phyloP scores from a whole-genome alignment of 192 early-diverging fungal species.

The Pilaira anomala region DNA sequence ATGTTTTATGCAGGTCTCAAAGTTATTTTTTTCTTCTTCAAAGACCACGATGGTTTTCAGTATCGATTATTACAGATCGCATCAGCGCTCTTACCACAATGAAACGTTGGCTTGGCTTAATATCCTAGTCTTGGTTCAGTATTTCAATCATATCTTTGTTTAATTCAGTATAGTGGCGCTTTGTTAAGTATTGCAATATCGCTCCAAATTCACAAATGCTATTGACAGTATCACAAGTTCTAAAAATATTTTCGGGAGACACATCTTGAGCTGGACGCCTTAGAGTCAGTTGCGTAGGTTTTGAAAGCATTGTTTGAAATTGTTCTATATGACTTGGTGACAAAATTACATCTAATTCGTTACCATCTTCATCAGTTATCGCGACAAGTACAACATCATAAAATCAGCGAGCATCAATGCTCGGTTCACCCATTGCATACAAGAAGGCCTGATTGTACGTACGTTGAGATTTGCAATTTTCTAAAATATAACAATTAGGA shows the following conservation, averaged over 20 bases:
- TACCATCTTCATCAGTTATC: constrained; percentile 12
- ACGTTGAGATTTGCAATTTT: no score
- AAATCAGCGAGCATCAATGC: no score
- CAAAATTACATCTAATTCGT: background rate
- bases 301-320: constrained; percentile 11
- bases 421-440: no score
- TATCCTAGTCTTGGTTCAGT: constrained; percentile 11
- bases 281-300: constrained; percentile 8
- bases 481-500: no score
- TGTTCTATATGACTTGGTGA: constrained; percentile 10
- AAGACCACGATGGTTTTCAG: constrained; percentile 12
- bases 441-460: no score
- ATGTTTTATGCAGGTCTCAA: no score
- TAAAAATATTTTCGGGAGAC: constrained; percentile 2
- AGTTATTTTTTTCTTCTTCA: no score
- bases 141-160: constrained; percentile 13
- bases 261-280: constrained; percentile 4
- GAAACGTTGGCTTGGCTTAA: constrained; percentile 13
- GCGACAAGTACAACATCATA: no score
- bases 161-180: constrained; percentile 10
- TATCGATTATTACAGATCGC: constrained; percentile 5
- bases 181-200: constrained; percentile 14
- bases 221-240: constrained; percentile 6
- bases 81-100: constrained; percentile 10
- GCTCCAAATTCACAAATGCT: constrained; percentile 11